Conservation (phyloP, 2,329 filamentous ascomycete species). For the Alternaria consortialis region DNA sequence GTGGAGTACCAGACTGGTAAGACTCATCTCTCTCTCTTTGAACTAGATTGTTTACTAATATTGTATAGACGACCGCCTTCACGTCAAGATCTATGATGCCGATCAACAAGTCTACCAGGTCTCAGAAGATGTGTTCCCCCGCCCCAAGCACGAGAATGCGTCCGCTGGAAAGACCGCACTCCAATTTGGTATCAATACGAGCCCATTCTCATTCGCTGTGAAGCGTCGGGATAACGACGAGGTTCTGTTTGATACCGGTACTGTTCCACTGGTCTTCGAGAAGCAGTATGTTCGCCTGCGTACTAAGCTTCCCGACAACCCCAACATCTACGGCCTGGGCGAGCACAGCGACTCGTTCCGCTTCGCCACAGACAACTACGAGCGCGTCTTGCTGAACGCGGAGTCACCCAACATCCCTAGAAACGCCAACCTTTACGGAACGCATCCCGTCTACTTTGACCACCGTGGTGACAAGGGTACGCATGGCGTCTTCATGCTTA, state of each 20-base stretch:
- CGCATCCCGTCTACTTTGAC: conserved; percentile 78
- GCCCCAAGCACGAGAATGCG: conserved; percentile 58
- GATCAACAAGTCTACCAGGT: conserved; percentile 78
- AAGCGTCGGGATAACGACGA: conserved; percentile 65
- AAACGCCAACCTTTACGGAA: conserved; percentile 74
- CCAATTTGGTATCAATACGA: conserved; percentile 62
- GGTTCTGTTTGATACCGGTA: conserved; percentile 75
- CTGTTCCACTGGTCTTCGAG: conserved; percentile 74
- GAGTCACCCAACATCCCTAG: conserved; percentile 70
- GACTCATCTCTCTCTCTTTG: conserved; percentile 11
- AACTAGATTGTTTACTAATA: conserved; percentile 17
- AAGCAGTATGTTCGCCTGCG: conserved; percentile 78
- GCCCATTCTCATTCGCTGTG: conserved; percentile 75
- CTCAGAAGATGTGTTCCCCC: conserved; percentile 72
- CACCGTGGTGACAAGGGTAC: conserved; percentile 64
- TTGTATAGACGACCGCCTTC: conserved; percentile 68
- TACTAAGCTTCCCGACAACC: conserved; percentile 72
- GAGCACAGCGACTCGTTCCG: conserved; percentile 78
- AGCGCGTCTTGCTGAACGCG: conserved; percentile 73
- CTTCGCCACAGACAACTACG: conserved; percentile 73
- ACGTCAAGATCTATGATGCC: conserved; percentile 77
- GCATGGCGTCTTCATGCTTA: conserved; percentile 50
- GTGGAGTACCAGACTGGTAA: conserved; percentile 70
- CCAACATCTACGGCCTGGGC: conserved; percentile 80
- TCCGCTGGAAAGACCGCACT: conserved; percentile 56